Percentiles rank a stretch among this genome's conserved stretches.
Conservation (phyloP, 441 rosid genomes). For the Adansonia madagascariensis region DNA sequence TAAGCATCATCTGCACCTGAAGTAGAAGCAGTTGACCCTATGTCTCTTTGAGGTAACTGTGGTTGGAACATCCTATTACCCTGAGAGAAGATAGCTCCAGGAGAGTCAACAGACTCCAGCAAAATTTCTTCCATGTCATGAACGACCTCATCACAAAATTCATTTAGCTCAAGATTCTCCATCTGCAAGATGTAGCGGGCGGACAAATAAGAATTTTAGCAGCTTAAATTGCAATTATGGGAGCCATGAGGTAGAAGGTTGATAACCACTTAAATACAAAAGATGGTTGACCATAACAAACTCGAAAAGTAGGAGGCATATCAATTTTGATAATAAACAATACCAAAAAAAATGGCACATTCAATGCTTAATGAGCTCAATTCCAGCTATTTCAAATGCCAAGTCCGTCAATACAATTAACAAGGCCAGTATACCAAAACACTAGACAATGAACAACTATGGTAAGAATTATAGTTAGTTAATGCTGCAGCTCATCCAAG, state of each 20-base stretch:
- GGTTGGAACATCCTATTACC: conserved; percentile 54
- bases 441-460: conserved; percentile 1
- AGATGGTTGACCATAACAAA: not conserved
- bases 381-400: not conserved
- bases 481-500: conserved; percentile 1
- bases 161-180: conserved; percentile 57
- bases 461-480: not conserved
- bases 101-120: conserved; percentile 78
- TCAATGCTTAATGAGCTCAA: not conserved
- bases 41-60: conserved; percentile 66
- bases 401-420: not conserved
- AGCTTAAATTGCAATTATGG: conserved; percentile 29
- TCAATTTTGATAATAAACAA: not conserved
- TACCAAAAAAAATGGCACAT: not conserved
- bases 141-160: conserved; percentile 81
- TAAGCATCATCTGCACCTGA: conserved; percentile 57
- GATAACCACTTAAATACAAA: conserved; percentile 8
- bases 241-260: conserved; percentile 22
- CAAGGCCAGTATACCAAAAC: not conserved
- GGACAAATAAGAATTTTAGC: conserved; percentile 33
- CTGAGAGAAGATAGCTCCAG: conserved; percentile 62
- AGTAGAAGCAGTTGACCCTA: conserved; percentile 80
- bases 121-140: conserved; percentile 97
- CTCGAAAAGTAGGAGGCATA: not conserved
- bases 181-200: conserved; percentile 51